Evolutionary conservation across 2,329 filamentous ascomycete species (phyloP).

Genomic region (Sporothrix phasma): DNA sequence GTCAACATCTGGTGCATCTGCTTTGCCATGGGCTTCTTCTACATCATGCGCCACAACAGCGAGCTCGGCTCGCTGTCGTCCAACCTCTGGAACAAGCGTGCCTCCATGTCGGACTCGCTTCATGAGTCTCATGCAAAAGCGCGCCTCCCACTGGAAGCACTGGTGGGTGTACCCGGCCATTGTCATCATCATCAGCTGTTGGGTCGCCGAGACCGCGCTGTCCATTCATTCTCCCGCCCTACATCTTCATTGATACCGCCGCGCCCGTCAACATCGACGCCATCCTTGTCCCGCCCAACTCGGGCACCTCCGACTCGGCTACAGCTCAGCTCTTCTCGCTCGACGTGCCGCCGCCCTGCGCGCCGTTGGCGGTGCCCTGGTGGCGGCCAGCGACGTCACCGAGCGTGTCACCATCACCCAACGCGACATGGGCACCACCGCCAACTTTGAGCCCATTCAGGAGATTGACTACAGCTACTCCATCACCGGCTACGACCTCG

Average conservation of each 20-base stretch:
- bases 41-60: slow-evolving; percentile 17
- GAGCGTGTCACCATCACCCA: slow-evolving; percentile 10
- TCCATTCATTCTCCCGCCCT: slow-evolving; percentile 14
- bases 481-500: slow-evolving; percentile 23
- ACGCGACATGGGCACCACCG: slow-evolving; percentile 16
- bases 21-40: slow-evolving; percentile 17
- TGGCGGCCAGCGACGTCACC: slow-evolving; percentile 50
- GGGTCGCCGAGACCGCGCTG: slow-evolving; percentile 14
- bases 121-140: slow-evolving; percentile 10
- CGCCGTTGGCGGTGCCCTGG: slow-evolving; percentile 70
- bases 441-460: slow-evolving; percentile 17
- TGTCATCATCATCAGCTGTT: slow-evolving; percentile 14
- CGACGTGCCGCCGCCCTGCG: slow-evolving; percentile 58
- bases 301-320: slow-evolving; percentile 11
- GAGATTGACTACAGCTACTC: slow-evolving; percentile 22
- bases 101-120: slow-evolving; percentile 17
- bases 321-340: slow-evolving; percentile 16
- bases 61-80: slow-evolving; percentile 15
- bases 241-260: slow-evolving; percentile 16
- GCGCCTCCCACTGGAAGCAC: slow-evolving; percentile 12
- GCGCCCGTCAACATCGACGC: slow-evolving; percentile 15
- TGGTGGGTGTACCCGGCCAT: slow-evolving; percentile 18
- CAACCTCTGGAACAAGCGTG: slow-evolving; percentile 17
- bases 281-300: slow-evolving; percentile 16
- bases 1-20: slow-evolving; percentile 17